Base-by-base conservation (phyloP, 768 basidiomycete genomes). In the Amanita subjunquillea region DNA sequence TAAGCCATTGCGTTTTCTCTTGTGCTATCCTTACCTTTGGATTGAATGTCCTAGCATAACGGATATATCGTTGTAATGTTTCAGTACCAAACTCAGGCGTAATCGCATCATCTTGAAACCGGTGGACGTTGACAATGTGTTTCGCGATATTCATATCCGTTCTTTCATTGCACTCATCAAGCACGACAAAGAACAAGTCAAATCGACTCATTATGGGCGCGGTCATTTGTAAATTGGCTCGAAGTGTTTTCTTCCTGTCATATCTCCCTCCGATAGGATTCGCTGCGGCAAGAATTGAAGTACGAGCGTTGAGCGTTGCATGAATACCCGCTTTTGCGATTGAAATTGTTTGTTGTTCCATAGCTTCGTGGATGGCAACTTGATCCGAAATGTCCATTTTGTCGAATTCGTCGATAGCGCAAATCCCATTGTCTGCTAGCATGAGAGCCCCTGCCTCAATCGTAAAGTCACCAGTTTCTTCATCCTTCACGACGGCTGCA, bases 331-430 rank as follows among this genome's bases (percentile, higher is more conserved):
- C 96, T 66, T 99, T 99, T 39, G 96, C 96, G 57, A 98, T 97
- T 27, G 93, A 96, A 60, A 98, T 97, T 1, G 95, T 98, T 71
- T 97, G 94, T 70, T 98, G 95, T 83, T 98, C 95, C 95, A 98
- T 98, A 6, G 95, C 95, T 76, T 98, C 95, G 75, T 99, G 96
- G 60, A 99, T 98, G 34, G 96, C 96, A 40, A 98, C 92, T 66
- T 98, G 96, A 66, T 98, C 96, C 0, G 90, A 85, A 49, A 97
- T 83, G 65, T 98, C 95, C 96, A 99, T 99, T 70, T 99, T 99
- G 79, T 99, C 96, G 62, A 99, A 99, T 68, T 98, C 96, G 71
- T 99, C 96, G 61, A 99, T 99, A n/a, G 94, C 94, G 63, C 96
- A 99, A 64, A 98, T 97, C 6, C 96, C 96, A 60, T 98, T 98